Conservation (phyloP, 345 rosid species). For the Eucalyptus melliodora region DNA sequence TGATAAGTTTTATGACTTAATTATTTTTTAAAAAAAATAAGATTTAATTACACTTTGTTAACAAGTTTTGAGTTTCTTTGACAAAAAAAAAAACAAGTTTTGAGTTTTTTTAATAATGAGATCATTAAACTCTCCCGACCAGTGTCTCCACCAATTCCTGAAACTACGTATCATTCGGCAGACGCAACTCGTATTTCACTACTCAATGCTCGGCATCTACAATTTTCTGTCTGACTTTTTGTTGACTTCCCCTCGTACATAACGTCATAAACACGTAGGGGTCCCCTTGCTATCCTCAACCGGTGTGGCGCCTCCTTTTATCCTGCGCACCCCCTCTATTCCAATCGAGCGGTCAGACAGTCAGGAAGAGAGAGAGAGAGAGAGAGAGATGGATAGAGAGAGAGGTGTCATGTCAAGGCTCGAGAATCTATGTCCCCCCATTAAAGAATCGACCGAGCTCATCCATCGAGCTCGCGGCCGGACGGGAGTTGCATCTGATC, state of each 20-base stretch:
- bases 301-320: background rate
- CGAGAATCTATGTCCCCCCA: background rate
- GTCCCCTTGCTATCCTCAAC: background rate
- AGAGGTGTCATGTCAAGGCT: background rate
- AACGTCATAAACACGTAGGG: background rate
- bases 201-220: background rate
- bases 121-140: background rate
- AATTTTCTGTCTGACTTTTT: background rate
- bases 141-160: background rate
- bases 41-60: no score
- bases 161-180: background rate
- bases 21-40: no score
- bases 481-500: background rate
- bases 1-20: rapidly evolving
- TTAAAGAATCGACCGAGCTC: background rate
- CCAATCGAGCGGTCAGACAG: background rate
- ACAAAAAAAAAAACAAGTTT: no score
- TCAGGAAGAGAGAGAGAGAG: background rate
- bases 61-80: no score
- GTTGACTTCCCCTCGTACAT: background rate
- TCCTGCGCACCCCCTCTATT: background rate
- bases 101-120: no score
- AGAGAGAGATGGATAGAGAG: background rate
- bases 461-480: background rate
- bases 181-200: background rate